Evolutionary conservation across 2,329 filamentous ascomycete species (phyloP), one percentile per base, ranked within the genome.

Genomic region (Dendryphion nanum): DNA sequence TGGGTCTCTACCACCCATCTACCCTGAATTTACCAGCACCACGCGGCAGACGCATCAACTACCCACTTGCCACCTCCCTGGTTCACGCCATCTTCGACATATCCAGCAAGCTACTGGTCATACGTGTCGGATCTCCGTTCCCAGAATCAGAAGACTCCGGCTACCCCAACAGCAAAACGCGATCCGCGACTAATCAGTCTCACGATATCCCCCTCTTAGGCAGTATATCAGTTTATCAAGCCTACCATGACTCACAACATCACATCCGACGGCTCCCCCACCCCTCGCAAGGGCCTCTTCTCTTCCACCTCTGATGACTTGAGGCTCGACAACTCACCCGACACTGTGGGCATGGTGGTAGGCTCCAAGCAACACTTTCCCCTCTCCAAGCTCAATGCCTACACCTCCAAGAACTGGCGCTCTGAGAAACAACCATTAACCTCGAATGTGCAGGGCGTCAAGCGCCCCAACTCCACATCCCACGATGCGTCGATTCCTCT

Each of bases 181-280:
- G 23, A 10, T n/a, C 23, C 10, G 23, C 23, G 23, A n/a, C 23
- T 26, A 26, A 8, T 26, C 23, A 26, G n/a, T 8, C 23, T n/a
- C 23, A 26, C 23, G 10, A 10, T 26, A 26, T 26, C 23, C 23
- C 23, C n/a, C 23, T 26, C 10, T n/a, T 10, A 26, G 23, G 23
- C 23, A 10, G 23, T 26, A 26, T 26, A 26, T 26, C 23, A 26
- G 10, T 33, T 15, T 20, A 31, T 47, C 37, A 41, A 30, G 48
- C 37, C 49, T 44, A 44, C 40, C 41, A 64, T 66, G 61, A 63
- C 52, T 53, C 57, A 56, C 57, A 66, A 61, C 40, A 66, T 68
- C 47, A 61, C 64, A 45, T 62, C 63, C 40, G 63, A 67, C 47
- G 65, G 65, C 18, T 69, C 66, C 35, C 66, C 66, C 19, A 67